These are phyloP conservation scores for Solanum verrucosum DNA, from an alignment of 257 asterid species.

Conservation along the genomic window DNA sequence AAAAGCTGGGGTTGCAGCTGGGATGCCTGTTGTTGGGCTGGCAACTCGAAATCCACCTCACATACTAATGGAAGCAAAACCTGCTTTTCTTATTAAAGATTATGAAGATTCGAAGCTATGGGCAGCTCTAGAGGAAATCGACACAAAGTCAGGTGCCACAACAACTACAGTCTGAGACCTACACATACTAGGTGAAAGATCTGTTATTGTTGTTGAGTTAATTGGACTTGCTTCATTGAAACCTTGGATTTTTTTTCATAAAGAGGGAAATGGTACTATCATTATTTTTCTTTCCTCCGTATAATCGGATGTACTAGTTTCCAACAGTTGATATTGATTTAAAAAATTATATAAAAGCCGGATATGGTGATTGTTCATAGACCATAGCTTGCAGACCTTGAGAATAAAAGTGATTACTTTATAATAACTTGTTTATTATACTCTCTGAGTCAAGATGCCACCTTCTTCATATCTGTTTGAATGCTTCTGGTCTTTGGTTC, in stretches of 20 bases:
- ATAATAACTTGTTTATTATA: background rate
- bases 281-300: background rate
- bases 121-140: slow-evolving; percentile 65
- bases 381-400: background rate
- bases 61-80: slow-evolving; percentile 61
- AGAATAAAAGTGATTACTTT: background rate
- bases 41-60: slow-evolving; percentile 73
- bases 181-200: background rate
- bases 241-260: background rate
- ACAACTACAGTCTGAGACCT: slow-evolving; percentile 3
- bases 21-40: slow-evolving; percentile 76
- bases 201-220: background rate
- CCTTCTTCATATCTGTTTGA: background rate
- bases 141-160: slow-evolving; percentile 23
- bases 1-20: slow-evolving; percentile 94
- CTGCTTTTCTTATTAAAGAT: slow-evolving; percentile 71
- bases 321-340: background rate
- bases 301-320: background rate
- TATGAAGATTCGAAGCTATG: slow-evolving; percentile 86
- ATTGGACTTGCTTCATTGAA: background rate
- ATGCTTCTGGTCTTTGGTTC: background rate
- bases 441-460: background rate
- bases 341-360: background rate
- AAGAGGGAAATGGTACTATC: background rate
- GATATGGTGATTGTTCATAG: background rate